Base-by-base conservation (phyloP, 106 monocot genomes). In the Dendrobium officinale region DNA sequence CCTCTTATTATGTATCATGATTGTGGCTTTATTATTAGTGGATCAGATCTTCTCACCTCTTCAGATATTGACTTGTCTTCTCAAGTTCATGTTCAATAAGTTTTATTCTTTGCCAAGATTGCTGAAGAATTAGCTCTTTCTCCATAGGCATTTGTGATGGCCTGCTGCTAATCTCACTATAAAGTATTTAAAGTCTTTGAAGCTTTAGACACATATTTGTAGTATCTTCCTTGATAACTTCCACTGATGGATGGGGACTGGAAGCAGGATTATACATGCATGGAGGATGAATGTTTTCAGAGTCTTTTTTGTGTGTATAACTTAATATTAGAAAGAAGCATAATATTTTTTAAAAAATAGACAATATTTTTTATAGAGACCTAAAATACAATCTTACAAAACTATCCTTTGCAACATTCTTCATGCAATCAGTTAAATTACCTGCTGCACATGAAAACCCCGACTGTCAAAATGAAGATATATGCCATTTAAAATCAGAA, bases 61-160 rank as follows among this genome's bases (percentile, higher is more conserved):
- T 13, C 13, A 51, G 10, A 13, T 51, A 51, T 51, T 2, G 10
- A 51, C 13, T 13, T 13, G 13, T 51, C 70, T 70, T 70, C 33
- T 70, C 70, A 37, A 70, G 70, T 11, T 70, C 70, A 31, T 31
- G 70, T n/a, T 70, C 70, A 70, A 70, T 31, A 33, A 10, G 70
- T n/a, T 37, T 70, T 70, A 70, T 27, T 17, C 70, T 70, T 1
- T 70, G 33, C 37, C 70, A 70, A 37, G 27, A 16, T 37, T 70
- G 13, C 6, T 70, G 70, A 70, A 70, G 27, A 31, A 70, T 37
- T 70, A 70, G 15, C 3, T 70, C 70, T 70, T 70, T 70, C 6
- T 70, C 70, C 2, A 70, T 70, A 37, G 70, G 70, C 70, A 70
- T 70, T 0, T 70, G 11, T 70, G 70, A 0, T 31, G 10, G 70